Evolutionary conservation across 192 early-diverging fungal species (phyloP).

Genomic region (Phlyctochytrium planicorne): DNA sequence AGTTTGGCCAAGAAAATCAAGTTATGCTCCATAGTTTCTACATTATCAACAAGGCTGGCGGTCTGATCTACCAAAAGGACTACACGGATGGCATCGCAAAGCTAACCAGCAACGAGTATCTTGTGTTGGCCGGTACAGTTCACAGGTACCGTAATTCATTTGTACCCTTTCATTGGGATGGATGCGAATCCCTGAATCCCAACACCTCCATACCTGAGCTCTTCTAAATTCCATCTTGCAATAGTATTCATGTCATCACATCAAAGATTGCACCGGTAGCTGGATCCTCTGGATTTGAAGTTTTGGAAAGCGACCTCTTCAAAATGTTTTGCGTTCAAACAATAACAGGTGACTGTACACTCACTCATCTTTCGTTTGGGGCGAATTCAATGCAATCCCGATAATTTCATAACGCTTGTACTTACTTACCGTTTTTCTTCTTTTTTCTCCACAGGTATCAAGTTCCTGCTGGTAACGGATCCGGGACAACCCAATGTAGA

Average conservation of each 20-base stretch:
- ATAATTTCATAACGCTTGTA: too few relatives aligned
- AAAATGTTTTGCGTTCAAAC: slow-evolving; percentile 93
- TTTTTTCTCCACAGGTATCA: slow-evolving; percentile 74
- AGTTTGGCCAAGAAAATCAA: too few relatives aligned
- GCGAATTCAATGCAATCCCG: too few relatives aligned
- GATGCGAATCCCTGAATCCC: too few relatives aligned
- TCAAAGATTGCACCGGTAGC: slow-evolving; percentile 86
- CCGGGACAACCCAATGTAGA: slow-evolving; percentile 72
- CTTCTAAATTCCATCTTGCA: too few relatives aligned
- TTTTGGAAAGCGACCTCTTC: slow-evolving; percentile 88
- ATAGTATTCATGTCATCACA: slow-evolving; percentile 94
- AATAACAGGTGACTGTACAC: slow-evolving; percentile 67
- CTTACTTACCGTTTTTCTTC: too few relatives aligned
- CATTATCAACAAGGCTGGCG: slow-evolving; percentile 74
- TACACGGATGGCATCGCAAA: slow-evolving; percentile 80
- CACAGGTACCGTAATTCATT: slow-evolving; percentile 66
- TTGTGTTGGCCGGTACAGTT: slow-evolving; percentile 97
- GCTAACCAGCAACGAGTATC: slow-evolving; percentile 91
- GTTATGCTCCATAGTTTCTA: slow-evolving; percentile 44
- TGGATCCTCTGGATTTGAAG: slow-evolving; percentile 82
- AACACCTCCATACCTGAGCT: too few relatives aligned
- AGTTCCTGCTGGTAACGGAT: slow-evolving; percentile 91
- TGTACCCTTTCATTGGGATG: neutral
- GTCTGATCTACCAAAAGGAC: slow-evolving; percentile 91
- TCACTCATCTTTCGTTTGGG: neutral